These are phyloP conservation scores for Glaciozyma antarctica DNA, from an alignment of 768 basidiomycete genomes.

Conservation along the genomic window DNA sequence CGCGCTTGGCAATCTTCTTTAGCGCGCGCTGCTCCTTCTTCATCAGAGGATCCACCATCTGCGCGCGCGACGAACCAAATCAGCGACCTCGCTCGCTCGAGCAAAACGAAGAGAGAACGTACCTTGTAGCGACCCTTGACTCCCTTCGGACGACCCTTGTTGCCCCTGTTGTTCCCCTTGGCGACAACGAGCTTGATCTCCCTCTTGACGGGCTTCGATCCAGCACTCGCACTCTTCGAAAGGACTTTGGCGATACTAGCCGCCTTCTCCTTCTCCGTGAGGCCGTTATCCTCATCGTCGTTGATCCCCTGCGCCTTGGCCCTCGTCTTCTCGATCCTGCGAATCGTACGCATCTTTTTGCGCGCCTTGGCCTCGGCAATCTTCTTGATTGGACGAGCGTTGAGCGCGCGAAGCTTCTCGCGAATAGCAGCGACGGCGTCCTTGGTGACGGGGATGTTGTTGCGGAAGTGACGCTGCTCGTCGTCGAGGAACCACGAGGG, in stretches of 20 bases:
- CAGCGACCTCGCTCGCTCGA: neutral
- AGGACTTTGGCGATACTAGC: conserved; percentile 78
- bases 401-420: conserved; percentile 82
- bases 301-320: conserved; percentile 94
- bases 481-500: conserved; percentile 98
- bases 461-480: conserved; percentile 81
- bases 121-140: conserved; percentile 79
- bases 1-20: conserved; percentile 67
- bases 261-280: conserved; percentile 92
- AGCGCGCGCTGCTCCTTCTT: conserved; percentile 61
- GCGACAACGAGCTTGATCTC: conserved; percentile 79
- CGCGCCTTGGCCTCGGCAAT: conserved; percentile 89
- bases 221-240: conserved; percentile 42
- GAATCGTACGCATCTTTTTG: conserved; percentile 82
- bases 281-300: conserved; percentile 59
- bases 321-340: conserved; percentile 78
- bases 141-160: conserved; percentile 88
- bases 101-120: neutral
- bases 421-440: conserved; percentile 79
- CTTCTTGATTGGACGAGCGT: conserved; percentile 97
- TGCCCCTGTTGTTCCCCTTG: conserved; percentile 74
- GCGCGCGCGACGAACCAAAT: neutral
- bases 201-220: conserved; percentile 42
- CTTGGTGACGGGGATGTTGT: conserved; percentile 93
- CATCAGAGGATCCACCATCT: conserved; percentile 29